phyloP scores from a whole-genome alignment of 176 grass and related monocot genomes.

The Aegilops tauschii region DNA sequence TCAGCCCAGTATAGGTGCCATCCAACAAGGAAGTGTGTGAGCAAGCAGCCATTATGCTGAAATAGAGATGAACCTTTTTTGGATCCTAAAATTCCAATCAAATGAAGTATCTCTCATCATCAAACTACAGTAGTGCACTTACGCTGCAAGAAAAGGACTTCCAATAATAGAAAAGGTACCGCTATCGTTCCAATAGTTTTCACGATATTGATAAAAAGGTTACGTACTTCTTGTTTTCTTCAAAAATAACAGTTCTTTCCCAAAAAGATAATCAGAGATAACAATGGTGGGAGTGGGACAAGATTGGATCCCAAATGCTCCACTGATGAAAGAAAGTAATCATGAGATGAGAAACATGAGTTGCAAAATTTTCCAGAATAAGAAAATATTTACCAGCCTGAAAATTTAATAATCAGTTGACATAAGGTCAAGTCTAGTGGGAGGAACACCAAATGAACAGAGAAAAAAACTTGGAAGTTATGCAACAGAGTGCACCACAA shows the following conservation, averaged over 20 bases:
- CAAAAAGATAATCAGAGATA: slow-evolving; percentile 21
- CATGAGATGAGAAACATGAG: slow-evolving; percentile 29
- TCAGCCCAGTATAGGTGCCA: not conserved
- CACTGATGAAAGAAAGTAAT: slow-evolving; percentile 22
- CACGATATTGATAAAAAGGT: not conserved
- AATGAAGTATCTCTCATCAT: not conserved
- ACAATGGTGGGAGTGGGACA: slow-evolving; percentile 16
- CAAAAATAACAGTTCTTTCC: slow-evolving; percentile 12
- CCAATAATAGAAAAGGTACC: slow-evolving; percentile 1
- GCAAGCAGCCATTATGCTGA: slow-evolving; percentile 25
- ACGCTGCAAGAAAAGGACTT: slow-evolving; percentile 17
- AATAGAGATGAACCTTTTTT: not conserved
- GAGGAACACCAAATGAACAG: not conserved
- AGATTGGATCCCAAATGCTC: slow-evolving; percentile 10
- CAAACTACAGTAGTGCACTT: not conserved
- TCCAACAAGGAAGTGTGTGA: not conserved
- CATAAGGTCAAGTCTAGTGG: not conserved
- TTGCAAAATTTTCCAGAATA: slow-evolving; percentile 15
- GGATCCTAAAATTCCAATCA: not conserved
- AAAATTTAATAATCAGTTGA: not conserved
- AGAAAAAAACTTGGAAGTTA: slow-evolving; percentile 6
- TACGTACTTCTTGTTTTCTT: not conserved
- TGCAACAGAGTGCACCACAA: not conserved
- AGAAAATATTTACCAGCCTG: slow-evolving; percentile 4
- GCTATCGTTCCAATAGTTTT: slow-evolving; percentile 14